These are phyloP conservation scores for Trichoderma arundinaceum DNA, from an alignment of 2,329 filamentous ascomycete genomes.

Conservation along the genomic window DNA sequence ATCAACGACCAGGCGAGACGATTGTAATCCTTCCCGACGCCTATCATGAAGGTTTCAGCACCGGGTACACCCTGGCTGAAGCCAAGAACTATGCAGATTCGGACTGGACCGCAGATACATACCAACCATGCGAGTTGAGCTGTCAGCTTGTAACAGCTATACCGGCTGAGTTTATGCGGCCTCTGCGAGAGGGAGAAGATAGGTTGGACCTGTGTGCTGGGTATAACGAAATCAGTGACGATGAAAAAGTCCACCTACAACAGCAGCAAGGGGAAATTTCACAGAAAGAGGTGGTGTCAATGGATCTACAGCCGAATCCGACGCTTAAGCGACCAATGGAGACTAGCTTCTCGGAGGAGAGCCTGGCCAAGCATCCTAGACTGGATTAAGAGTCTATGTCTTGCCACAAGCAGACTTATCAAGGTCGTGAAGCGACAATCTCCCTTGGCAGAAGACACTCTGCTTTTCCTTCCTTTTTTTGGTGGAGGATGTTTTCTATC, in stretches of 20 bases:
- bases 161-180: constrained; percentile 44
- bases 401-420: neutral
- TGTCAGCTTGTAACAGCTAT: constrained; percentile 47
- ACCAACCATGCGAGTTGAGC: constrained; percentile 44
- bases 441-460: neutral
- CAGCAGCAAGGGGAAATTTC: neutral
- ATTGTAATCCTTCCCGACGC: constrained; percentile 49
- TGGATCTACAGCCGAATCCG: neutral
- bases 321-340: constrained; percentile 24
- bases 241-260: constrained; percentile 6
- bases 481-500: neutral
- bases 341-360: neutral
- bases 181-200: constrained; percentile 42
- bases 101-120: constrained; percentile 45
- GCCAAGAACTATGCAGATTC: constrained; percentile 49
- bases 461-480: neutral
- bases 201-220: constrained; percentile 45
- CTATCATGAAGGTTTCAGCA: constrained; percentile 50
- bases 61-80: constrained; percentile 50
- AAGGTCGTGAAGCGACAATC: neutral
- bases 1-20: constrained; percentile 49
- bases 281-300: neutral
- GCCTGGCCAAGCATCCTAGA: constrained; percentile 13
- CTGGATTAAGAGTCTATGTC: neutral
- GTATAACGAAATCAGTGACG: constrained; percentile 33